These are phyloP conservation scores for Tulasnella sp. DNA, from an alignment of 768 basidiomycete species.

Conservation along the genomic window DNA sequence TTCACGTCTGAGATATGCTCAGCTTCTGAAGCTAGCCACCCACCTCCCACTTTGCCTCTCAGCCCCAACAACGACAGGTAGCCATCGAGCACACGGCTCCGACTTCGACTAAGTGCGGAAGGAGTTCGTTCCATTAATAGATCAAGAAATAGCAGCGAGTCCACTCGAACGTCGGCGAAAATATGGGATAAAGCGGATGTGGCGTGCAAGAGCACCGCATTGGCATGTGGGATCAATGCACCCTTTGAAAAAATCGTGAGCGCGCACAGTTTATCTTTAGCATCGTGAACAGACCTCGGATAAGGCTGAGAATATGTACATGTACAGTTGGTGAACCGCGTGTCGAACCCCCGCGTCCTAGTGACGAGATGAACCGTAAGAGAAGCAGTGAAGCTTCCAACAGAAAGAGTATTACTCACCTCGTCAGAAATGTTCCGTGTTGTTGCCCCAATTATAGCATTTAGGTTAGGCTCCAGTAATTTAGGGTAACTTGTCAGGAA, in stretches of 20 bases:
- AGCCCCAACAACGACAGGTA: slow-evolving; percentile 71
- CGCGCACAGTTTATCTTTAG: not conserved
- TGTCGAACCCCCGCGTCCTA: slow-evolving; percentile 81
- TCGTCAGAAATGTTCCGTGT: slow-evolving; percentile 79
- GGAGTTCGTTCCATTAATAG: slow-evolving; percentile 70
- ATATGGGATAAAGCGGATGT: slow-evolving; percentile 92
- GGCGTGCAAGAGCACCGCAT: slow-evolving; percentile 74
- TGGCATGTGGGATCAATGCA: slow-evolving; percentile 66
- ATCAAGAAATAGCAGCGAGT: slow-evolving; percentile 76
- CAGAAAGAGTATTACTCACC: slow-evolving; percentile 44
- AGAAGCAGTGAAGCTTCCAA: slow-evolving; percentile 13
- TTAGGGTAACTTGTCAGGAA: slow-evolving; percentile 60
- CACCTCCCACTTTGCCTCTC: slow-evolving; percentile 43
- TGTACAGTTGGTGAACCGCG: slow-evolving; percentile 59
- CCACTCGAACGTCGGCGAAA: slow-evolving; percentile 89
- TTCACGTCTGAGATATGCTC: not conserved
- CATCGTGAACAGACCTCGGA: slow-evolving; percentile 45
- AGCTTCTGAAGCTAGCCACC: not conserved
- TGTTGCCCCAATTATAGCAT: slow-evolving; percentile 54
- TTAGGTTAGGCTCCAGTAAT: slow-evolving; percentile 50
- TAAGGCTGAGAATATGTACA: slow-evolving; percentile 67
- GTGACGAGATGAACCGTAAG: too few relatives aligned
- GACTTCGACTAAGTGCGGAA: slow-evolving; percentile 57
- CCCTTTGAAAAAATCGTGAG: slow-evolving; percentile 44
- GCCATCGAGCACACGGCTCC: slow-evolving; percentile 66